These are phyloP conservation scores for Kockiozyma suomiensis DNA, from an alignment of 805 yeast species.

Conservation along the genomic window DNA sequence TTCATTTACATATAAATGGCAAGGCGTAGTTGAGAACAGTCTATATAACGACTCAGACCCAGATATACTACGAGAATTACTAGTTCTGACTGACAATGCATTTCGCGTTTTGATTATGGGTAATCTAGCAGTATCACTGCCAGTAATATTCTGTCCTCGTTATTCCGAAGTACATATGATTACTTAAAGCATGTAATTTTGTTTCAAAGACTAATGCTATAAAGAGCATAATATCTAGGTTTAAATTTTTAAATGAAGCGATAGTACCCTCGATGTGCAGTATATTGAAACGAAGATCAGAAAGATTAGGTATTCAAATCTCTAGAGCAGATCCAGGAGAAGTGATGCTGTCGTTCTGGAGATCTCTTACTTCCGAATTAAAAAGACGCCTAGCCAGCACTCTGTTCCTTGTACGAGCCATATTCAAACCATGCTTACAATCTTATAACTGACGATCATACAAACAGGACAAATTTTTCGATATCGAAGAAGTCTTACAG, in stretches of 20 bases:
- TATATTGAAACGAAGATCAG: conserved; percentile 7
- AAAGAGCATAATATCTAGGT: conserved; percentile 1
- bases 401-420: background rate
- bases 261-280: conserved; percentile 9
- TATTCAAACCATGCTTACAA: background rate
- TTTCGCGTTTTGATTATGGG: conserved; percentile 9
- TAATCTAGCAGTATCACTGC: conserved; percentile 15
- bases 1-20: background rate
- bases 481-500: background rate
- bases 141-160: conserved; percentile 18
- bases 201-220: background rate
- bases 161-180: conserved; percentile 15
- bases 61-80: background rate
- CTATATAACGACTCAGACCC: background rate
- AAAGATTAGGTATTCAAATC: background rate
- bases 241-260: conserved; percentile 4
- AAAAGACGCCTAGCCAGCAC: background rate
- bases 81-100: conserved; percentile 7
- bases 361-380: background rate
- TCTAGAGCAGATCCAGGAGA: background rate
- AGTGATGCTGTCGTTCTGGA: conserved; percentile 2
- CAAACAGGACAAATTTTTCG: conserved; percentile 10
- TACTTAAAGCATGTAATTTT: too few species aligned
- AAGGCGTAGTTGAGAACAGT: background rate
- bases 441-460: background rate